A percentile compares a stretch with the other conserved stretches of the same genome.
These are phyloP conservation scores for Tarenaya hassleriana DNA, from an alignment of 345 rosid species.

Conservation along the genomic window DNA sequence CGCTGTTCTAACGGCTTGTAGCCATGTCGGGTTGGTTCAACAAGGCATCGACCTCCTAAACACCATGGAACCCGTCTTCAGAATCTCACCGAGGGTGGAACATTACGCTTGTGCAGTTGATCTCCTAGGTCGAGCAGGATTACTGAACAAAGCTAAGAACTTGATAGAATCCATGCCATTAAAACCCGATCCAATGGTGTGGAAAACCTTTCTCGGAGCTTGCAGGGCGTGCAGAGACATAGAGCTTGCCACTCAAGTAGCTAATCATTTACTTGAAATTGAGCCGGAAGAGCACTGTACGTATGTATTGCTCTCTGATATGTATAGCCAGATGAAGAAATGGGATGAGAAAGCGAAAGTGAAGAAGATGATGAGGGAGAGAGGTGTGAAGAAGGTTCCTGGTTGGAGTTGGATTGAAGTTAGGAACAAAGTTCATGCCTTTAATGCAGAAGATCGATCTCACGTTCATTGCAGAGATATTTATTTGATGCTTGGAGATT, in stretches of 20 bases:
- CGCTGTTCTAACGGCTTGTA: constrained; percentile 69
- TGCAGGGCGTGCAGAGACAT: constrained; percentile 63
- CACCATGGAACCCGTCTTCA: constrained; percentile 49
- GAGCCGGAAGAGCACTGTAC: constrained; percentile 77
- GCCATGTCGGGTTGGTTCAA: constrained; percentile 59
- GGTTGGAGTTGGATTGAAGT: constrained; percentile 86
- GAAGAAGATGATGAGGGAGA: constrained; percentile 64
- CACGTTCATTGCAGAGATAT: constrained; percentile 44
- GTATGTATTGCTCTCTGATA: constrained; percentile 51
- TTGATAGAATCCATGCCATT: constrained; percentile 60
- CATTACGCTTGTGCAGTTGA: constrained; percentile 77
- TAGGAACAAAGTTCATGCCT: constrained; percentile 47
- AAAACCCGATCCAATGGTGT: constrained; percentile 61
- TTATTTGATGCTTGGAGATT: constrained; percentile 35
- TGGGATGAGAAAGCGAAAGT: constrained; percentile 62
- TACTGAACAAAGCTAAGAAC: constrained; percentile 41
- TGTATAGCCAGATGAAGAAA: constrained; percentile 52
- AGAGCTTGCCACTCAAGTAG: constrained; percentile 58
- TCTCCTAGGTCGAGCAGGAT: constrained; percentile 67
- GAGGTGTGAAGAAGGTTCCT: constrained; percentile 69
- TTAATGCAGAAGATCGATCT: constrained; percentile 59
- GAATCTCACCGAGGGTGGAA: constrained; percentile 60
- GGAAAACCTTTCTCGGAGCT: constrained; percentile 66
- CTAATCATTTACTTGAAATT: constrained; percentile 45
- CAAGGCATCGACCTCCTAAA: constrained; percentile 48